A percentile compares a stretch with the other conserved stretches of the same genome.
phyloP scores from a whole-genome alignment of 768 basidiomycete species.

The Phaffia tasmanica region DNA sequence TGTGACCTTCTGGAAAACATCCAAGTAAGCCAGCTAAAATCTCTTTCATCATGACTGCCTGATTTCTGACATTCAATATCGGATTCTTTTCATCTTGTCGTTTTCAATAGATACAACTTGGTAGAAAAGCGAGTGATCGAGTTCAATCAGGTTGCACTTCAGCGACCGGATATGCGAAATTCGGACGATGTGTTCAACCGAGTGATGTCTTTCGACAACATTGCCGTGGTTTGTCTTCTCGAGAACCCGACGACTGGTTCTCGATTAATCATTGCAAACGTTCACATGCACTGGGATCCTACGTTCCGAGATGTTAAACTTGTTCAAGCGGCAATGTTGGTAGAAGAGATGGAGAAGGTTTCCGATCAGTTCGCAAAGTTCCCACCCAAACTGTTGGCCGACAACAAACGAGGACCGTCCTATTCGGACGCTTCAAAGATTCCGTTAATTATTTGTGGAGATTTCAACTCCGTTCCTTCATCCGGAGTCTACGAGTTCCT shows the following conservation, averaged over 20 bases:
- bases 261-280: constrained; percentile 76
- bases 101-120: constrained; percentile 59
- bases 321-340: constrained; percentile 80
- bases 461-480: constrained; percentile 79
- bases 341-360: constrained; percentile 88
- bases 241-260: constrained; percentile 80
- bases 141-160: constrained; percentile 84
- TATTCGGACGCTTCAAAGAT: constrained; percentile 82
- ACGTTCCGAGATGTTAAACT: constrained; percentile 91
- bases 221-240: constrained; percentile 73
- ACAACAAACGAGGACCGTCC: constrained; percentile 39
- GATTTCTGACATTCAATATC: constrained; percentile 6
- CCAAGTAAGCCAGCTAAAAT: constrained; percentile 51
- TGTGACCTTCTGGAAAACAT: constrained; percentile 85
- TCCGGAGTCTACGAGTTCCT: constrained; percentile 90
- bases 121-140: constrained; percentile 90
- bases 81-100: background rate
- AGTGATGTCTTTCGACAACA: constrained; percentile 85
- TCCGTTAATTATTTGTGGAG: constrained; percentile 82
- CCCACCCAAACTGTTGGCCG: constrained; percentile 46
- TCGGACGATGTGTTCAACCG: constrained; percentile 99
- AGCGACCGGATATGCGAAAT: constrained; percentile 56
- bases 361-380: constrained; percentile 71
- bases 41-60: background rate
- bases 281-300: constrained; percentile 88